phyloP scores from a whole-genome alignment of 1,284 basidiomycete species.

The Vanrija sp. region DNA sequence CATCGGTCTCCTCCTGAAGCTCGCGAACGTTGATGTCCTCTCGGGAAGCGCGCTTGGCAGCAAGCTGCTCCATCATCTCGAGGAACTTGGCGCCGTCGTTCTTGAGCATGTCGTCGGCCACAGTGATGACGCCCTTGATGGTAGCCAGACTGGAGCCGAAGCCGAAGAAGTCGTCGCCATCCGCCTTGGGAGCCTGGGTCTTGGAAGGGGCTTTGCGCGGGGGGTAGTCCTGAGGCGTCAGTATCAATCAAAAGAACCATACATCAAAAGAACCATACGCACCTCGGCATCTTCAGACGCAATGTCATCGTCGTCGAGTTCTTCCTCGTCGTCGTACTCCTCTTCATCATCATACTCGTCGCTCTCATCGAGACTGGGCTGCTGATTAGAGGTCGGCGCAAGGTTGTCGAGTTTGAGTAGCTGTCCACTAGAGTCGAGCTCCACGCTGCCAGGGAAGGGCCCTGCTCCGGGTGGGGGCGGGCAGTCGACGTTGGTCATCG shows the following conservation, averaged over 20 bases:
- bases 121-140: conserved; percentile 93
- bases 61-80: conserved; percentile 99
- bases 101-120: conserved; percentile 95
- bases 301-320: conserved; percentile 59
- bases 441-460: conserved; percentile 95
- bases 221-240: conserved; percentile 6
- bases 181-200: conserved; percentile 26
- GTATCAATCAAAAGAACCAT: background rate
- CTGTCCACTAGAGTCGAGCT: conserved; percentile 84
- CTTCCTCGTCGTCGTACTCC: conserved; percentile 46
- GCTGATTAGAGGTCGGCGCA: conserved; percentile 50
- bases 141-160: conserved; percentile 74
- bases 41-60: conserved; percentile 85
- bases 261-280: conserved; percentile 53
- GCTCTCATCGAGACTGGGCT: conserved; percentile 42
- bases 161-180: conserved; percentile 65
- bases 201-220: conserved; percentile 22
- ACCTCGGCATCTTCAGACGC: conserved; percentile 63
- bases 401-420: conserved; percentile 64
- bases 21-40: conserved; percentile 71
- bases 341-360: conserved; percentile 44
- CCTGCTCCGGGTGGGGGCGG: conserved; percentile 91
- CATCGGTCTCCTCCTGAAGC: conserved; percentile 60
- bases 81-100: conserved; percentile 98
- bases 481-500: conserved; percentile 74